Base-by-base conservation (phyloP, 1,284 basidiomycete species). In the Phlebopus sp. region DNA sequence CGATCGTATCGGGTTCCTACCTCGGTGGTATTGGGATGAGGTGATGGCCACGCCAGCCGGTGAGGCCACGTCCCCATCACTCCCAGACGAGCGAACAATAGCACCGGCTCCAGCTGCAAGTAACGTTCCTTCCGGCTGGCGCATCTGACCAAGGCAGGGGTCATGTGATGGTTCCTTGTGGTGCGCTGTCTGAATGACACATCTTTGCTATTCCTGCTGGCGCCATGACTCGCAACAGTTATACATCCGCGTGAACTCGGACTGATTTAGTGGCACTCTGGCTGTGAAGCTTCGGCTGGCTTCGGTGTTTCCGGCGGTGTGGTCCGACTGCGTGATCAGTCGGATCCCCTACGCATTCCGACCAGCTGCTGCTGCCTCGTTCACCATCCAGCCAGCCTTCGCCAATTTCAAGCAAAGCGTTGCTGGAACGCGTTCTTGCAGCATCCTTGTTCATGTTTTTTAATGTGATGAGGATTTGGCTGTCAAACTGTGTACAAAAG, bases 1-100 rank as follows among this genome's bases (percentile, higher is more conserved):
- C 60, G 82, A 86, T 42, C 71, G 89, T 47, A 72, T 86, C 13
- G 89, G 90, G 13, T 86, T 92, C 56, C 60, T 92, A 42, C 86
- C 87, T 6, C 68, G 64, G 49, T 82, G 81, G 79, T 91, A 84
- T 68, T 85, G 79, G 75, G 70, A 82, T n/a, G 75, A 76, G 54
- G 19, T 53, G 31, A 42, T 5, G 4, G 34, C 17, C 9, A 11
- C 38, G 15, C n/a, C 30, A 34, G 25, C 37, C 4, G 37, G 55
- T 9, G 45, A 39, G 42, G 42, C 46, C 21, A 49, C 44, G 11
- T 13, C 35, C 37, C 31, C 30, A 46, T 30, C 47, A 53, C 35
- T 49, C 49, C 35, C 32, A 44, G 46, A 44, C 23, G 50, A 37
- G 14, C 43, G 44, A 37, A 8, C 41, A 36, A 55, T 44, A 42